Conservation (phyloP, 257 asterid genomes). For the Catharanthus roseus region DNA sequence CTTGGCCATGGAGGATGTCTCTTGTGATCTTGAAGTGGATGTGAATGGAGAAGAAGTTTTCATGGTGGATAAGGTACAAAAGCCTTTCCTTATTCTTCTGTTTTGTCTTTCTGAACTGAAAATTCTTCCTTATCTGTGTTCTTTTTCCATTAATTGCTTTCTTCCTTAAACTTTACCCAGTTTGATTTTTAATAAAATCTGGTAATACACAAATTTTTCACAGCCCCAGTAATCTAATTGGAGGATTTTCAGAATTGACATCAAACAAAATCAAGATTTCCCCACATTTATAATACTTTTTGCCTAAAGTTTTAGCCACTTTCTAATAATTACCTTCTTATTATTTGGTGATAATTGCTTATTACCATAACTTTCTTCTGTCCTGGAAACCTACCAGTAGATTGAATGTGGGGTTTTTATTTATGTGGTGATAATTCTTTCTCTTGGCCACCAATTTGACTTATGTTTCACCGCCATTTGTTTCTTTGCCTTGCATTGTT, state of each 20-base stretch:
- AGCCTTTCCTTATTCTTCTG: conserved; percentile 12
- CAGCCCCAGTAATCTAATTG: too few relatives aligned
- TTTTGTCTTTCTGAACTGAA: conserved; percentile 12
- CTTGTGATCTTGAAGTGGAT: conserved; percentile 72
- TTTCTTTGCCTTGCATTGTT: conserved; percentile 25
- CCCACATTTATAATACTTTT: conserved; percentile 12
- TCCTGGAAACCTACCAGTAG: conserved; percentile 8
- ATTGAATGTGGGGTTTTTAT: conserved; percentile 25
- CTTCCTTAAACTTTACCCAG: conserved; percentile 7
- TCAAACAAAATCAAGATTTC: conserved; percentile 2
- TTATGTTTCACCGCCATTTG: conserved; percentile 8
- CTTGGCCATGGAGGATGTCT: conserved; percentile 62
- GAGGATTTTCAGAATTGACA: not conserved
- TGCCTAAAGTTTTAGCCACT: not conserved
- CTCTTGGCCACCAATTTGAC: conserved; percentile 19
- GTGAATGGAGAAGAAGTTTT: conserved; percentile 85
- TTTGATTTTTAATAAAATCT: not conserved
- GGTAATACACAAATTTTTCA: not conserved
- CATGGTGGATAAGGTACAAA: conserved; percentile 66
- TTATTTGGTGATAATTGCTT: conserved; percentile 15
- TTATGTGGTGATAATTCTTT: conserved; percentile 8
- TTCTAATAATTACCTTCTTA: conserved; percentile 9
- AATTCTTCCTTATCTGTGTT: conserved; percentile 8
- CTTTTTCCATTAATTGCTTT: conserved; percentile 2
- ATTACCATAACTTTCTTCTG: conserved; percentile 15